Conservation (phyloP, 192 early-diverging fungal genomes). For the Coemansia sp. region DNA sequence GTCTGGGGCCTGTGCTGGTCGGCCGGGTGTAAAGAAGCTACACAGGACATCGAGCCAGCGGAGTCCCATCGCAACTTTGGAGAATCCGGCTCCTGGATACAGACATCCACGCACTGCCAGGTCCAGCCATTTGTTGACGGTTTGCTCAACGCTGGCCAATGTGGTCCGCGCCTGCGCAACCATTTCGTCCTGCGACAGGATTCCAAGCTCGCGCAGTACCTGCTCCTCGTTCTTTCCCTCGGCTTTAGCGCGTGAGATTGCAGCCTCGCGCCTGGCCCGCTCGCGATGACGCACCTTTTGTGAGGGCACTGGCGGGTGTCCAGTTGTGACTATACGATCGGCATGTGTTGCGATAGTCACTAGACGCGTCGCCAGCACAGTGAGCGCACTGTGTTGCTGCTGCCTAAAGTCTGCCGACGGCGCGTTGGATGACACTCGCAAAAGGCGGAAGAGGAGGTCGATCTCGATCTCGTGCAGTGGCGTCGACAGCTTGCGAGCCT, state of each 20-base stretch:
- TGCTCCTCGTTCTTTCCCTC: constrained; percentile 35
- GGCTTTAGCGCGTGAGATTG: constrained; percentile 18
- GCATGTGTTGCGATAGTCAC: constrained; percentile 42
- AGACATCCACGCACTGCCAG: constrained; percentile 51
- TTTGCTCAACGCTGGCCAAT: constrained; percentile 14
- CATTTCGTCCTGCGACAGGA: constrained; percentile 39
- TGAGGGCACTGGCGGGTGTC: constrained; percentile 44
- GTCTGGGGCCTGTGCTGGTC: constrained; percentile 25
- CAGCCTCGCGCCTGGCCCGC: constrained; percentile 28
- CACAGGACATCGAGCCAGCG: constrained; percentile 49
- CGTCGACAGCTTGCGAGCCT: constrained; percentile 68
- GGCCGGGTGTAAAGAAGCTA: constrained; percentile 30
- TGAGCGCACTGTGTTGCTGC: constrained; percentile 64
- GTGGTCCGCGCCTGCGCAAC: constrained; percentile 23
- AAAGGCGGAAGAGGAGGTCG: constrained; percentile 65
- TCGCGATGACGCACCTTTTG: constrained; percentile 50
- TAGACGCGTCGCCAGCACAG: constrained; percentile 65
- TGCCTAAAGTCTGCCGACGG: constrained; percentile 85
- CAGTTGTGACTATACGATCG: constrained; percentile 34
- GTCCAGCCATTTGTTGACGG: constrained; percentile 41
- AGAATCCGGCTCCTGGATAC: constrained; percentile 54
- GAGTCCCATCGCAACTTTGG: constrained; percentile 51
- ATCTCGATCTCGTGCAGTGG: constrained; percentile 66
- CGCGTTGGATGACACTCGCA: constrained; percentile 70
- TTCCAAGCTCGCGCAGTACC: constrained; percentile 42